A percentile compares a stretch with the other conserved stretches of the same genome.
phyloP scores from a whole-genome alignment of 495 filamentous ascomycete genomes.

The Penicillium roqueforti region DNA sequence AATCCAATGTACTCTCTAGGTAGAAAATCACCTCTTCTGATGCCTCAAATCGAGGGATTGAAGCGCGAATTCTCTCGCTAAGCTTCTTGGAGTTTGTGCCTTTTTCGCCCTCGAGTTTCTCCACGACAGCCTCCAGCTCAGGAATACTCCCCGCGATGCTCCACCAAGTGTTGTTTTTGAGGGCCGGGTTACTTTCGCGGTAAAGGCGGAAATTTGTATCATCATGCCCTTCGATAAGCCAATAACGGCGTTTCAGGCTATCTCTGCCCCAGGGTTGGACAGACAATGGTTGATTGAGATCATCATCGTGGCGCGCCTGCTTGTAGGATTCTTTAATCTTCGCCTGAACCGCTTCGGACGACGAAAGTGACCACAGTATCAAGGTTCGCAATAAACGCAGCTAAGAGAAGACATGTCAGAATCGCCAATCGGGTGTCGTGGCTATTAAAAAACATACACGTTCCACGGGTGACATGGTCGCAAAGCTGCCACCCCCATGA shows the following conservation, averaged over 20 bases:
- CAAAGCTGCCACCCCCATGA: conserved; percentile 70
- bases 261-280: conserved; percentile 94
- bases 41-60: conserved; percentile 90
- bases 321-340: conserved; percentile 89
- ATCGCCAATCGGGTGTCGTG: conserved; percentile 1
- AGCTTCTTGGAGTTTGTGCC: conserved; percentile 73
- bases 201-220: conserved; percentile 95
- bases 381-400: conserved; percentile 77
- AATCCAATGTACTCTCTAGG: neutral
- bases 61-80: conserved; percentile 69
- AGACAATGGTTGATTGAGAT: conserved; percentile 87
- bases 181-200: conserved; percentile 80
- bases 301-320: conserved; percentile 80
- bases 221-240: conserved; percentile 87
- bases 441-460: conserved; percentile 54
- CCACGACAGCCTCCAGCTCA: conserved; percentile 68
- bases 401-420: conserved; percentile 42
- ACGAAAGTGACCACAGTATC: conserved; percentile 84
- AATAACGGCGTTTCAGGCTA: conserved; percentile 86
- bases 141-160: conserved; percentile 87
- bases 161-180: conserved; percentile 81
- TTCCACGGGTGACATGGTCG: conserved; percentile 71
- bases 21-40: conserved; percentile 70
- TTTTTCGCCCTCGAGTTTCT: conserved; percentile 73
- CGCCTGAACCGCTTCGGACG: conserved; percentile 74